Percentiles rank a stretch among this genome's conserved stretches.
Conservation (phyloP, 768 basidiomycete genomes). For the Suillus discolor region DNA sequence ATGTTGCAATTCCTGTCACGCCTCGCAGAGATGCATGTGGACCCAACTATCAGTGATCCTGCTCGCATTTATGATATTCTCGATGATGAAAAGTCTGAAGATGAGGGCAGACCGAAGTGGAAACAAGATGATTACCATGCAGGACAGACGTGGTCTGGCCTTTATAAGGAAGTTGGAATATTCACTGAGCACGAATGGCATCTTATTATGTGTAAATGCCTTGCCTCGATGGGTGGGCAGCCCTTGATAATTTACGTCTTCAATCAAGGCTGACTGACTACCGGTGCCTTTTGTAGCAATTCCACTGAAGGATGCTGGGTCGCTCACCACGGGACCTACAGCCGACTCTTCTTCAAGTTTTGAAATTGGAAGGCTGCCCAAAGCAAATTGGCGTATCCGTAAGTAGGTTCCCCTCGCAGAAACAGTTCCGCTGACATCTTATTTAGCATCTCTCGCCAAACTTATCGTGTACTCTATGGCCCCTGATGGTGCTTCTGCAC, state of each 20-base stretch:
- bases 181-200: conserved; percentile 86
- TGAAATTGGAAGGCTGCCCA: conserved; percentile 63
- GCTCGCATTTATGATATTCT: conserved; percentile 56
- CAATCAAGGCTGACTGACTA: background rate
- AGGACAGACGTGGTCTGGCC: conserved; percentile 50
- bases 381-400: conserved; percentile 76
- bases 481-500: conserved; percentile 57
- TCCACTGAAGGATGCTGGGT: conserved; percentile 71
- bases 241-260: conserved; percentile 12
- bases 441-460: conserved; percentile 72
- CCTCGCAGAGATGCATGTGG: conserved; percentile 74
- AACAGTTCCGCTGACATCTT: background rate
- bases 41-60: conserved; percentile 77
- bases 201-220: conserved; percentile 85
- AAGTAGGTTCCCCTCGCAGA: conserved; percentile 27
- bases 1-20: conserved; percentile 83
- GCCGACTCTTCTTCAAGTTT: conserved; percentile 65
- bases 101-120: conserved; percentile 63
- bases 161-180: conserved; percentile 67
- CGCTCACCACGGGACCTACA: conserved; percentile 72
- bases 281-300: conserved; percentile 52
- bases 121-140: conserved; percentile 43
- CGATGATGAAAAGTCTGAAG: conserved; percentile 67
- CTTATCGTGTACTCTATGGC: conserved; percentile 92
- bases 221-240: conserved; percentile 75